A percentile compares a stretch with the other conserved stretches of the same genome.
phyloP scores from a whole-genome alignment of 1,284 basidiomycete genomes.

The Fomitiporia mediterranea region DNA sequence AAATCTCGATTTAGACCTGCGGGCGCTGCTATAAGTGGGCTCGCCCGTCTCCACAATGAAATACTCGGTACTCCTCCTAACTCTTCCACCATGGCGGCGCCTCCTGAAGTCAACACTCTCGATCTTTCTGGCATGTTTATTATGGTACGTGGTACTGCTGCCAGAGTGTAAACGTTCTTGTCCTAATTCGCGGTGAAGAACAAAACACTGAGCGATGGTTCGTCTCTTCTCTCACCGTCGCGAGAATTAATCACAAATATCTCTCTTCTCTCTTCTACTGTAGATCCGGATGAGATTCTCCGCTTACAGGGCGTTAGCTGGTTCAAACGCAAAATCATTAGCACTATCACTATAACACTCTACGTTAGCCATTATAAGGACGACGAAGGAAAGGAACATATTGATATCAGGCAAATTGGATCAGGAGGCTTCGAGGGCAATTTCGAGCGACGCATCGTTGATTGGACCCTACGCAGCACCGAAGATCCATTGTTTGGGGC shows the following conservation, averaged over 20 bases:
- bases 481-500: constrained; percentile 53
- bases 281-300: constrained; percentile 49
- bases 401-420: constrained; percentile 59
- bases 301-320: constrained; percentile 57
- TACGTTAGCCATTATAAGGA: constrained; percentile 56
- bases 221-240: not conserved
- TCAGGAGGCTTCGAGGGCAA: constrained; percentile 55
- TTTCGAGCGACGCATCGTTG: constrained; percentile 46
- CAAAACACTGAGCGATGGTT: constrained; percentile 47
- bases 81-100: constrained; percentile 42
- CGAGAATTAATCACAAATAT: too few species aligned
- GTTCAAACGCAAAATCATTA: constrained; percentile 54
- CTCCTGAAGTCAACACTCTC: constrained; percentile 45
- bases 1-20: not conserved
- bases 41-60: too few species aligned
- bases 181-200: constrained; percentile 30
- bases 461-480: constrained; percentile 44
- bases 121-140: constrained; percentile 41
- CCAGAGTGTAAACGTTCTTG: not conserved
- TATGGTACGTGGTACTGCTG: constrained; percentile 33
- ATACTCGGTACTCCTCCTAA: not conserved
- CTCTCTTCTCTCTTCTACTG: not conserved
- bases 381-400: constrained; percentile 47
- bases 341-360: constrained; percentile 48
- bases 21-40: not conserved